Conservation (phyloP, 495 filamentous ascomycete species). For the Bacidia gigantensis region DNA sequence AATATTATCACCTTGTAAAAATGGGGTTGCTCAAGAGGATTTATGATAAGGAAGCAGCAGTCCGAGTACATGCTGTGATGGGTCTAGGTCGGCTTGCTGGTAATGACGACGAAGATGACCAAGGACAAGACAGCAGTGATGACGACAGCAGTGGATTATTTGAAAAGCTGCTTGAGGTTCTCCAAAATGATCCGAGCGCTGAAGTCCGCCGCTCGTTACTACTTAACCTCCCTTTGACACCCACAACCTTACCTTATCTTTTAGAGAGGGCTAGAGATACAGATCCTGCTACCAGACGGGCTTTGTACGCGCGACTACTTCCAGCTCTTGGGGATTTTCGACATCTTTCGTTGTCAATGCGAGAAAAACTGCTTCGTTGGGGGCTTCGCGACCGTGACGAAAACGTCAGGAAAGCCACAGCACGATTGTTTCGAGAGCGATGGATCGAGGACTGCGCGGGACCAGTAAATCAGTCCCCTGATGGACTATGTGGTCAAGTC, state of each 20-base stretch:
- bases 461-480: constrained; percentile 34
- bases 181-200: constrained; percentile 89
- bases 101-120: constrained; percentile 61
- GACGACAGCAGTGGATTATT: constrained; percentile 47
- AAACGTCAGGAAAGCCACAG: constrained; percentile 81
- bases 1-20: constrained; percentile 68
- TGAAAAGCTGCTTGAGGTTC: constrained; percentile 72
- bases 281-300: constrained; percentile 67
- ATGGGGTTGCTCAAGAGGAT: constrained; percentile 68
- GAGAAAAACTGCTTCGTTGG: constrained; percentile 93
- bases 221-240: constrained; percentile 71
- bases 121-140: constrained; percentile 49
- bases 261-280: constrained; percentile 83
- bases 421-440: constrained; percentile 76
- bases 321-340: constrained; percentile 91
- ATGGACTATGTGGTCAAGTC: constrained; percentile 29
- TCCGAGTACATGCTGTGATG: constrained; percentile 87
- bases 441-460: constrained; percentile 94
- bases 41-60: constrained; percentile 81
- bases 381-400: constrained; percentile 90
- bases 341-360: constrained; percentile 85
- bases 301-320: constrained; percentile 75
- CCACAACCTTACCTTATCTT: constrained; percentile 74
- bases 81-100: constrained; percentile 73
- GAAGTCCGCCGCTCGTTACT: constrained; percentile 83